Evolutionary conservation across 768 basidiomycete genomes (phyloP), one percentile per base, ranked within the genome.

Genomic region (Podaxis rugospora): DNA sequence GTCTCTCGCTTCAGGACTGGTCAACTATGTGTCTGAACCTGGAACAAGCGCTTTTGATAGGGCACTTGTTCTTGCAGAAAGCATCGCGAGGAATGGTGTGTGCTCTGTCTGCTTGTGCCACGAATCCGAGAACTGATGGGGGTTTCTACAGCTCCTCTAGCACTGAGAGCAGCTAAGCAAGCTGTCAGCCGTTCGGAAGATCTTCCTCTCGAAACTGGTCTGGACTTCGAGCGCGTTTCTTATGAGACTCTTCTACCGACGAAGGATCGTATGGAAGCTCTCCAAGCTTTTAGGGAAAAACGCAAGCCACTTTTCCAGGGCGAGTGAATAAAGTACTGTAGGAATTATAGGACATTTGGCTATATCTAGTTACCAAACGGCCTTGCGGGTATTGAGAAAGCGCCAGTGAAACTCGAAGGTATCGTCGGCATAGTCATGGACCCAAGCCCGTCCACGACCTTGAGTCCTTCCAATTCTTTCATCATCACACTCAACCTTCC

Each of bases 201-300:
- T 66, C 77, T 94, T 13, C 76, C 89, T 2, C 75, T 95, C 5
- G 93, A 95, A 73, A 81, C 86, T 60, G 93, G 92, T n/a, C 80
- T 98, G n/a, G 92, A 95, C 70, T 92, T 95, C 63, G 95, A 97
- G 72, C 81, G 90, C 37, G 86, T 87, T 4, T 85, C 90, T 11
- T 98, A 98, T 63, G 90, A 96, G 65, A 81, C 83, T 2, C 78
- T 98, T 18, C 77, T 97, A 21, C 78, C 80, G 36, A 88, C 81
- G 5, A 80, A 84, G 64, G 95, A 98, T 71, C 83, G 95, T 18
- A 65, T 80, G 5, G 95, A 98, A 73, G 95, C 94, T 3, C 76
- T 97, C 40, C 74, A 84, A 55, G 95, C 95, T 13, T 97, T 96
- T 76, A 86, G 81, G 66, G 90, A 91, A 74, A 95, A 95, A 71